phyloP scores from a whole-genome alignment of 2,329 filamentous ascomycete genomes.

The Colletotrichum endophyticum region DNA sequence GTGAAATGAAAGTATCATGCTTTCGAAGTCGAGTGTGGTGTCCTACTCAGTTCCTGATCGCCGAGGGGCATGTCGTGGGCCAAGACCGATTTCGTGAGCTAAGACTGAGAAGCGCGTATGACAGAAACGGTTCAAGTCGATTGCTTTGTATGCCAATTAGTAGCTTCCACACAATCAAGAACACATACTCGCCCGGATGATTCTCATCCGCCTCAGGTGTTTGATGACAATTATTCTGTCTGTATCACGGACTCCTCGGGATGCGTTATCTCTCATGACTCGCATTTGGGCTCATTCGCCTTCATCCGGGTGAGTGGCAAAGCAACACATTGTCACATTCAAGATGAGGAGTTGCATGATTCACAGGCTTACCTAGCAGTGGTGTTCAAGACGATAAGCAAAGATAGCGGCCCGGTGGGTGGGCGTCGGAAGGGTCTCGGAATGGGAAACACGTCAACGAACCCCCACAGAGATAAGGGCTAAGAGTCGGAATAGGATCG shows the following conservation, averaged over 20 bases:
- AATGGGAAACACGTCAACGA: not conserved
- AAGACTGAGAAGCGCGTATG: not conserved
- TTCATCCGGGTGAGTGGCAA: not conserved
- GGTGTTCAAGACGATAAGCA: not conserved
- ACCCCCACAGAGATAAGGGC: conserved; percentile 7
- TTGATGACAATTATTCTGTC: not conserved
- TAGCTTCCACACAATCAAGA: not conserved
- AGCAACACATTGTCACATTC: not conserved
- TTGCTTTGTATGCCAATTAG: not conserved
- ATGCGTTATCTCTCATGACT: not conserved
- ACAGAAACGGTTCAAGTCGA: not conserved
- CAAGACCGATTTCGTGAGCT: not conserved
- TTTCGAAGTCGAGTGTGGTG: not conserved
- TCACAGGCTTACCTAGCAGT: not conserved
- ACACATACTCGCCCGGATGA: not conserved
- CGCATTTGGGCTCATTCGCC: not conserved
- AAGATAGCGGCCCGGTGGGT: not conserved
- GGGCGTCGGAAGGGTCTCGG: not conserved
- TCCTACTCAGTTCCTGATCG: not conserved
- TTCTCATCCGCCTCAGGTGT: not conserved
- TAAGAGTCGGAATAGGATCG: not conserved
- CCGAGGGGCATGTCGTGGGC: accelerated
- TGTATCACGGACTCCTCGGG: not conserved
- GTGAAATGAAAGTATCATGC: not conserved
- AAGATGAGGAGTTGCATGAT: not conserved